Evolutionary conservation across 2,329 filamentous ascomycete species (phyloP), one percentile per base, ranked within the genome.

Genomic region (Xylaria hypoxylon): DNA sequence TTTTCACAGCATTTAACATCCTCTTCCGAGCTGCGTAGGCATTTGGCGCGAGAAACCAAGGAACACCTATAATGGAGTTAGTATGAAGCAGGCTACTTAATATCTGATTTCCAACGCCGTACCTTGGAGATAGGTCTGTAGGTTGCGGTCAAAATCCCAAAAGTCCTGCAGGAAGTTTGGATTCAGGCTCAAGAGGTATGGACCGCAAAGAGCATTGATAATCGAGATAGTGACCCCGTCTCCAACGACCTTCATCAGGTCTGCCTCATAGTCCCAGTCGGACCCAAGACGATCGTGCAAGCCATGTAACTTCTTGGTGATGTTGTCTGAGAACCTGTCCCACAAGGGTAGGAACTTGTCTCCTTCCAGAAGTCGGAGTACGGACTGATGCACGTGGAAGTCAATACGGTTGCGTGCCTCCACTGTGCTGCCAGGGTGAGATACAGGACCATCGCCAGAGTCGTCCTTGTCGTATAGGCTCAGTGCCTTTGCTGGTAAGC

Each of bases 111-210:
- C 15, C 1, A 28, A 11, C 1, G 7, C 17, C 56, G 6, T 70
- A 74, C 71, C 72, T 70, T 70, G 73, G 56, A 75, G 72, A 51
- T 73, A 74, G 26, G 70, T 73, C 67, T 74, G 71, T n/a, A 75
- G 65, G 35, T 72, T 74, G 19, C 70, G 72, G 50, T 75, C 73
- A 45, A 73, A 75, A n/a, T 68, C n/a, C 72, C 71, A 74, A 38
- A 68, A 75, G 60, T 71, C 69, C 44, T 72, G 55, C 6, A 74
- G 35, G 45, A 74, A 75, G 47, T 65, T 24, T 47, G 72, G 72
- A 24, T 69, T 71, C 22, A 74, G 48, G 8, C 44, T 47, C 26
- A 73, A 61, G 26, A 75, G 71, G 31, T 74, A 68, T 17, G 73
- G 73, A 6, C 74, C 72, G 48, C 73, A 74, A 33, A 75, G 72